Evolutionary conservation across 73 alveolate genomes (phyloP), one percentile per base, ranked within the genome.

Genomic region (Paraurostyla sp.): DNA sequence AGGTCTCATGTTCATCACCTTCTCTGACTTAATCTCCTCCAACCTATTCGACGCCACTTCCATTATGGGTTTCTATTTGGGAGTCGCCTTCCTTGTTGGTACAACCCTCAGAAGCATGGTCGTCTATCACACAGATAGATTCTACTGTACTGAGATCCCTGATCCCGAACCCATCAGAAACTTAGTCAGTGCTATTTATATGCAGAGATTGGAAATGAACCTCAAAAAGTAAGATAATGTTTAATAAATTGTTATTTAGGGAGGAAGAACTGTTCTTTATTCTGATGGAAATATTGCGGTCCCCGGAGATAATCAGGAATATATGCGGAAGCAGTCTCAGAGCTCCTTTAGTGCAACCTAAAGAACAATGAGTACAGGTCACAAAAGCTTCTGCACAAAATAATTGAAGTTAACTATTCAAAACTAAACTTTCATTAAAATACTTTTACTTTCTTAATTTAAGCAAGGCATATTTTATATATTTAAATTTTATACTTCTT

Each of bases 181-280:
- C 71, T 50, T 73, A 22, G 27, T 73, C 56, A 49, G 71, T 32
- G 41, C 71, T 49, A 73, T 73, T 45, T 49, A 73, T 50, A 73
- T 73, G 71, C 65, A 48, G 49, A 73, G 86, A 48, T 29, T 73
- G 16, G 71, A 73, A 27, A 29, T 45, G 41, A 73, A 73, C 32
- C 49, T 73, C 22, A 46, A 73, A 71, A 40, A 73, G 69, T 52
- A 52, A 52, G 69, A 18, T 52, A 9, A 18, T 20, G 23, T 9
- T 52, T 18, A 4, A 6, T 9, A 52, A 25, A 29, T 20, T 52
- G 4, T 52, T 52, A 6, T 52, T 52, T 52, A 93, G 97, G 83
- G 99, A 98, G 80, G 99, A 97, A 83, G 94, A 96, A 83, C 93
- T 97, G 80, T 98, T 96, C 93, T 97, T 89, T 89, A 94, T 97